Percentiles rank a stretch among this genome's conserved stretches.
Conservation (phyloP, 2,329 filamentous ascomycete species). For the Trichoderma oligosporum region DNA sequence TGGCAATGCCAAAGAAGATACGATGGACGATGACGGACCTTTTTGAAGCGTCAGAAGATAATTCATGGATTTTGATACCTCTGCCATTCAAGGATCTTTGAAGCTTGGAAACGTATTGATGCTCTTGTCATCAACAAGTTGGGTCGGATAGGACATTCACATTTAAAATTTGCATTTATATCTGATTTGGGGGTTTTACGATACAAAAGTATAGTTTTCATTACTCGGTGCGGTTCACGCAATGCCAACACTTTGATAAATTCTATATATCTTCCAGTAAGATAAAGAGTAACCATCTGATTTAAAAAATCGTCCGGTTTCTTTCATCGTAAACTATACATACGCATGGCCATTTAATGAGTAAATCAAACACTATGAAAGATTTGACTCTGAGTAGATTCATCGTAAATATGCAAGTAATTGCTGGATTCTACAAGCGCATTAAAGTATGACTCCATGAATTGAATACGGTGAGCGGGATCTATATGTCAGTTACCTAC, state of each 20-base stretch:
- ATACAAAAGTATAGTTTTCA: too few relatives aligned
- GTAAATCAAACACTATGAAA: neutral
- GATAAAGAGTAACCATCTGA: too few relatives aligned
- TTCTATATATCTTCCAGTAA: too few relatives aligned
- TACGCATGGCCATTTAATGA: neutral
- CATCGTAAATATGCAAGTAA: too few relatives aligned
- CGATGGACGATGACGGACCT: conserved; percentile 10
- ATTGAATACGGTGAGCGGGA: neutral
- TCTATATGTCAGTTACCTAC: neutral
- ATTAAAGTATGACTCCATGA: neutral
- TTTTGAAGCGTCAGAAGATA: neutral
- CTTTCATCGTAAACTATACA: too few relatives aligned
- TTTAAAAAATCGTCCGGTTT: too few relatives aligned
- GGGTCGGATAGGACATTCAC: neutral
- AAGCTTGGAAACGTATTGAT: neutral
- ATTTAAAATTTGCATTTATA: too few relatives aligned
- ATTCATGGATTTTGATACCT: neutral
- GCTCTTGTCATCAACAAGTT: neutral
- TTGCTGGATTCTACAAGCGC: too few relatives aligned
- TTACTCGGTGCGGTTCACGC: too few relatives aligned
- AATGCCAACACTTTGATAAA: too few relatives aligned
- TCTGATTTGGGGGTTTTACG: too few relatives aligned
- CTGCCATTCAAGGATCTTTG: neutral
- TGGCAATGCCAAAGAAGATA: conserved; percentile 19
- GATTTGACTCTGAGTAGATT: too few relatives aligned